These are phyloP conservation scores for Epichloe typhina DNA, from an alignment of 2,329 filamentous ascomycete species.

Conservation along the genomic window DNA sequence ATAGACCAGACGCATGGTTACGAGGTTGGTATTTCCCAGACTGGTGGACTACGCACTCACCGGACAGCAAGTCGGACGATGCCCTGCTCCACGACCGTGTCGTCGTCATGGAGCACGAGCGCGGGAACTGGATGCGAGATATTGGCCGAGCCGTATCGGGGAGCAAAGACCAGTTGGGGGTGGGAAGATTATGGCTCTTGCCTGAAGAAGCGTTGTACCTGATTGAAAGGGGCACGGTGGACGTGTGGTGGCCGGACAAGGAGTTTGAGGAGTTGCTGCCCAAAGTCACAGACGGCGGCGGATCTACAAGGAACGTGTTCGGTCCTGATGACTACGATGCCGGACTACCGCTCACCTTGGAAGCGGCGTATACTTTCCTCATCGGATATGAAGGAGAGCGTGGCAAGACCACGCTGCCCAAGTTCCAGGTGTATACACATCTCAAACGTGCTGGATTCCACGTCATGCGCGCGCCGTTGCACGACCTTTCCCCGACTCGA, in stretches of 20 bases:
- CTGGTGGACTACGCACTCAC: constrained; percentile 25
- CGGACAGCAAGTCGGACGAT: constrained; percentile 11
- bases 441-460: constrained; percentile 75
- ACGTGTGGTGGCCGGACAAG: constrained; percentile 67
- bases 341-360: constrained; percentile 75
- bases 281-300: constrained; percentile 13
- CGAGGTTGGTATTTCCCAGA: constrained; percentile 65
- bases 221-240: constrained; percentile 74
- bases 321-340: constrained; percentile 35
- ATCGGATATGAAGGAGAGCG: constrained; percentile 55
- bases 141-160: constrained; percentile 54
- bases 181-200: constrained; percentile 64
- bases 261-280: constrained; percentile 37
- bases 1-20: constrained; percentile 51
- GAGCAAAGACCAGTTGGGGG: constrained; percentile 38
- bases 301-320: constrained; percentile 10
- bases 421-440: constrained; percentile 79
- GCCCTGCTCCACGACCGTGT: constrained; percentile 32
- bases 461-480: constrained; percentile 52
- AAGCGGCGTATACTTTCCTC: constrained; percentile 78
- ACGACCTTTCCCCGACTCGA: constrained; percentile 3
- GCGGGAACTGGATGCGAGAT: constrained; percentile 59
- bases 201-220: constrained; percentile 88
- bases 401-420: constrained; percentile 55
- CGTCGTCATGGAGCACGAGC: constrained; percentile 59